Conservation (phyloP, 306 rosid genomes). For the Trifolium fragiferum region DNA sequence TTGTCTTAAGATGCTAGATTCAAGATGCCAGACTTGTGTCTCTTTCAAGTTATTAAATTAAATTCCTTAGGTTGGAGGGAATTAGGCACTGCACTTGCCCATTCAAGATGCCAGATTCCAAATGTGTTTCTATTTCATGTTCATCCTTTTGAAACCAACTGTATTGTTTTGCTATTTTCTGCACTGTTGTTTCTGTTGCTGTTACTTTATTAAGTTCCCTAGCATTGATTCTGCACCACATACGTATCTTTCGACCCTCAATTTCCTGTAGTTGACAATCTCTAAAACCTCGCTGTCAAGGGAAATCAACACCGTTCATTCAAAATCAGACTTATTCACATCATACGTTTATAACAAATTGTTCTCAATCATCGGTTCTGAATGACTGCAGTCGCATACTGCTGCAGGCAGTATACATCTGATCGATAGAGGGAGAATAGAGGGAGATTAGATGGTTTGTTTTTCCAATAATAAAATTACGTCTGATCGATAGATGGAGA, state of each 20-base stretch:
- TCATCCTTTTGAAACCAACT: not conserved
- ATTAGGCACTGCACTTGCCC: conserved; percentile 40
- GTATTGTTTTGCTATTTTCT: conserved; percentile 14
- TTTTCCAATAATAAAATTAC: too few relatives aligned
- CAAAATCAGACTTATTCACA: not conserved
- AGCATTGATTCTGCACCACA: conserved; percentile 46
- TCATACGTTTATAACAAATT: not conserved
- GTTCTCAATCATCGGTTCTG: too few relatives aligned
- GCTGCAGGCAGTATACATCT: too few relatives aligned
- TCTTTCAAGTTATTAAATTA: conserved; percentile 33
- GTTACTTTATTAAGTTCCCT: conserved; percentile 19
- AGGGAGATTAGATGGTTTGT: not conserved
- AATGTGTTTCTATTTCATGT: conserved; percentile 41
- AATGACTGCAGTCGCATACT: too few relatives aligned
- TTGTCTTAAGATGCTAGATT: conserved; percentile 37
- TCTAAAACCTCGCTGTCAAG: not conserved
- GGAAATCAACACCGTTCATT: not conserved
- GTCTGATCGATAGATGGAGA: too few relatives aligned
- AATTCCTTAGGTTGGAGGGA: conserved; percentile 31
- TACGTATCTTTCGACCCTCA: conserved; percentile 36
- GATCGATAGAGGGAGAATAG: not conserved
- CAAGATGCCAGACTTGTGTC: conserved; percentile 16
- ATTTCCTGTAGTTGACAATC: not conserved
- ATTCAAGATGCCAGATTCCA: conserved; percentile 50
- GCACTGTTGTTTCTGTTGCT: not conserved